Evolutionary conservation across 495 filamentous ascomycete species (phyloP).

Genomic region (Daldinia childiae): DNA sequence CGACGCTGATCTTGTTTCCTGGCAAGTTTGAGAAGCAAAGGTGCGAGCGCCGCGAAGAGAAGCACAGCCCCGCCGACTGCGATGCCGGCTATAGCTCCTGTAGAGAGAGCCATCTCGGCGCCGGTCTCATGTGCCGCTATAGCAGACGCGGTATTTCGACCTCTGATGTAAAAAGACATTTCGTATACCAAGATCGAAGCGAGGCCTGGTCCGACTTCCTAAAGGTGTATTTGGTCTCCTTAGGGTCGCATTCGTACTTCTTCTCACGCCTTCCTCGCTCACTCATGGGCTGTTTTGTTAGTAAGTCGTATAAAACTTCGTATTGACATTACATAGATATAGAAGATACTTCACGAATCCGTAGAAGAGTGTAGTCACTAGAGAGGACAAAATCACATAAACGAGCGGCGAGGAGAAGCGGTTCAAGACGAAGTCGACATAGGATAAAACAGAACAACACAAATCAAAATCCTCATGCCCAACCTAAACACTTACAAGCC

Average conservation of each 20-base stretch:
- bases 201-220: not conserved
- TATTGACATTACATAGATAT: not conserved
- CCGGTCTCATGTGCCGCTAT: not conserved
- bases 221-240: not conserved
- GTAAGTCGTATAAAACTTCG: not conserved
- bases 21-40: slow-evolving; percentile 31
- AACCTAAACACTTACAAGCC: slow-evolving; percentile 8
- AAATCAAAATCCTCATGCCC: not conserved
- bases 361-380: not conserved
- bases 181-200: not conserved
- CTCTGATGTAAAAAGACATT: slow-evolving; percentile 2
- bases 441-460: not conserved
- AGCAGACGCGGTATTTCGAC: not conserved
- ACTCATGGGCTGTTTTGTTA: not conserved
- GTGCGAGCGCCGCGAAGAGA: slow-evolving; percentile 37
- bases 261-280: slow-evolving; percentile 4
- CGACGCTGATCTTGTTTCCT: slow-evolving; percentile 21
- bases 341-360: not conserved
- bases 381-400: not conserved
- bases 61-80: slow-evolving; percentile 41
- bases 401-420: not conserved
- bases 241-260: slow-evolving; percentile 1
- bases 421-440: not conserved
- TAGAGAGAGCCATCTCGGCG: slow-evolving; percentile 23
- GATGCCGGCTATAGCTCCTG: slow-evolving; percentile 42